These are phyloP conservation scores for Globisporangium viniferum DNA, from an alignment of 352 stramenopile genomes.

Conservation along the genomic window DNA sequence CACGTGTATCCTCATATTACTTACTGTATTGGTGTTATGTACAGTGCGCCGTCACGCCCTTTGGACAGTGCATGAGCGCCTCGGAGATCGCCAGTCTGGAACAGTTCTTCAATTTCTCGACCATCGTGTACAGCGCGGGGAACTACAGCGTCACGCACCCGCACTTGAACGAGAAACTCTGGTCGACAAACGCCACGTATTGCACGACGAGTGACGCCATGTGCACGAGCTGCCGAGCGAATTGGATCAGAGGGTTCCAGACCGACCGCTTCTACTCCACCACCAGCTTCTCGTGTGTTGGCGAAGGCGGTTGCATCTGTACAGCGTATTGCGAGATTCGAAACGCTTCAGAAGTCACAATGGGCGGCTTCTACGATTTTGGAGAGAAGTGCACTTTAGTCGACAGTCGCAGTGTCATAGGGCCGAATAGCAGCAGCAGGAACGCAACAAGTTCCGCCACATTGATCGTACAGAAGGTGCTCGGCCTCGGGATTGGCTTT, in stretches of 20 bases:
- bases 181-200: conserved; percentile 31
- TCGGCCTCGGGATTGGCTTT: not conserved
- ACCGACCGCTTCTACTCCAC: conserved; percentile 9
- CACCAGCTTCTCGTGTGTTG: conserved; percentile 29
- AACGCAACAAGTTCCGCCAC: too few relatives aligned
- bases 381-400: not conserved
- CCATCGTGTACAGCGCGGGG: conserved; percentile 1
- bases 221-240: conserved; percentile 21
- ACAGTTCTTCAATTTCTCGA: too few relatives aligned
- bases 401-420: too few relatives aligned
- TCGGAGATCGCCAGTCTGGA: too few relatives aligned
- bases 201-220: conserved; percentile 28
- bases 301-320: conserved; percentile 37
- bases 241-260: conserved; percentile 21
- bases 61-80: conserved; percentile 25
- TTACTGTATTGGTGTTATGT: not conserved
- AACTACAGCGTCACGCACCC: conserved; percentile 29
- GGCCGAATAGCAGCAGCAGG: too few relatives aligned
- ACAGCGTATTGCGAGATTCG: conserved; percentile 28
- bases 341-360: conserved; percentile 1
- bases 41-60: conserved; percentile 27
- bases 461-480: not conserved
- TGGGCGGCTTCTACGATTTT: not conserved
- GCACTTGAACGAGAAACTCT: conserved; percentile 33
- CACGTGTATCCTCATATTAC: too few relatives aligned